These are phyloP conservation scores for Mortierella sp. DNA, from an alignment of 371 early-diverging fungal species.

Conservation along the genomic window DNA sequence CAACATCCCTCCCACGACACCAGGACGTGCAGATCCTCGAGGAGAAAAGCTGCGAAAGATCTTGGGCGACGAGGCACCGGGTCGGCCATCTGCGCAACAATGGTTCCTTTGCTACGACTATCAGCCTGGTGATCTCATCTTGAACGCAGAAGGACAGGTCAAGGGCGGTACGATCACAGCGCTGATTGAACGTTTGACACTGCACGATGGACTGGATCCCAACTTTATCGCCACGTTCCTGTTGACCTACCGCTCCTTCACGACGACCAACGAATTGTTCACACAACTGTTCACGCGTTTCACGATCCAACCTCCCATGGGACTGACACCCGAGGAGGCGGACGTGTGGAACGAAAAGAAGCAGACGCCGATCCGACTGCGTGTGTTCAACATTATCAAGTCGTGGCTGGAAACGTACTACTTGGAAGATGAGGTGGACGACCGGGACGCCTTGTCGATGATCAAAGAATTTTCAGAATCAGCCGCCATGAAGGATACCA, in stretches of 20 bases:
- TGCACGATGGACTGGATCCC: conserved; percentile 84
- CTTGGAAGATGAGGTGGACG: conserved; percentile 74
- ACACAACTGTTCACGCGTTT: conserved; percentile 77
- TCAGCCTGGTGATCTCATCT: conserved; percentile 73
- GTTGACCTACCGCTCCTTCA: conserved; percentile 91
- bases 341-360: conserved; percentile 89
- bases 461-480: conserved; percentile 84
- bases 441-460: conserved; percentile 70
- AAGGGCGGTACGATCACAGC: conserved; percentile 89
- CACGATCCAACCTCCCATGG: conserved; percentile 75
- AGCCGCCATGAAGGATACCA: conserved; percentile 72
- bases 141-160: conserved; percentile 88
- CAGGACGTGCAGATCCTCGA: conserved; percentile 50
- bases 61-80: conserved; percentile 34
- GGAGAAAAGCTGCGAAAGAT: conserved; percentile 40
- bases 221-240: conserved; percentile 87
- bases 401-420: conserved; percentile 92
- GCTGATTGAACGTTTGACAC: conserved; percentile 87
- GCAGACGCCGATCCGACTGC: conserved; percentile 83
- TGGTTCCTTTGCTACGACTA: conserved; percentile 81
- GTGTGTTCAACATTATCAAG: conserved; percentile 93
- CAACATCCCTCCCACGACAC: conserved; percentile 8
- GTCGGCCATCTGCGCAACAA: conserved; percentile 68
- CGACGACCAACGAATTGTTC: conserved; percentile 80
- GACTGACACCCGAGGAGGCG: conserved; percentile 72